Evolutionary conservation across 164 flowering plant genomes (phyloP).

Genomic region (Kingdonia uniflora): DNA sequence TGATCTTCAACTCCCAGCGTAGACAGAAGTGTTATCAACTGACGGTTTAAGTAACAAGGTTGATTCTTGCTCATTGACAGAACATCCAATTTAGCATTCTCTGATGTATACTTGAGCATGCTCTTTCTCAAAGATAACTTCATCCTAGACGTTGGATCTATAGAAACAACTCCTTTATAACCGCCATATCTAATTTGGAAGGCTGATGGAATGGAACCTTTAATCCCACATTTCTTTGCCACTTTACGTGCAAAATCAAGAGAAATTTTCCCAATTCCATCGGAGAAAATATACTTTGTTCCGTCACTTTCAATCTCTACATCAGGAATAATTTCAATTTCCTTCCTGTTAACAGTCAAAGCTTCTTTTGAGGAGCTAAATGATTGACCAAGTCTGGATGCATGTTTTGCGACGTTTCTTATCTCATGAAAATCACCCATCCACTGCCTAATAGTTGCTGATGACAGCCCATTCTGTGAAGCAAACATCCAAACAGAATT

Average conservation of each 20-base stretch:
- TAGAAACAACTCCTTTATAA: slow-evolving; percentile 89
- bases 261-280: slow-evolving; percentile 95
- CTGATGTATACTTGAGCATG: slow-evolving; percentile 66
- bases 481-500: slow-evolving; percentile 96
- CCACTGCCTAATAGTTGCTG: slow-evolving; percentile 54
- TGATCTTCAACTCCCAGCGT: slow-evolving; percentile 68
- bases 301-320: slow-evolving; percentile 18
- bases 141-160: slow-evolving; percentile 46
- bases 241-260: slow-evolving; percentile 54
- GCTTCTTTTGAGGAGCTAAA: slow-evolving; percentile 80
- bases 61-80: slow-evolving; percentile 64
- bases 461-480: slow-evolving; percentile 36
- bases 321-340: slow-evolving; percentile 54
- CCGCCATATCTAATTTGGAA: slow-evolving; percentile 87
- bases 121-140: slow-evolving; percentile 64
- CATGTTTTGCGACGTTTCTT: slow-evolving; percentile 79
- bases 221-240: slow-evolving; percentile 55
- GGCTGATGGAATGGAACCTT: slow-evolving; percentile 50
- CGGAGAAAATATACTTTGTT: slow-evolving; percentile 54
- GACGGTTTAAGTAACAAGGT: slow-evolving; percentile 83
- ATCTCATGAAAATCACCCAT: slow-evolving; percentile 77
- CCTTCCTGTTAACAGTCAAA: slow-evolving; percentile 36
- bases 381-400: slow-evolving; percentile 89
- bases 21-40: slow-evolving; percentile 69
- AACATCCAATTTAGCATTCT: slow-evolving; percentile 57